Evolutionary conservation across 176 grass and related monocot species (phyloP), one percentile per base, ranked within the genome.

Genomic region (Avena eriantha): DNA sequence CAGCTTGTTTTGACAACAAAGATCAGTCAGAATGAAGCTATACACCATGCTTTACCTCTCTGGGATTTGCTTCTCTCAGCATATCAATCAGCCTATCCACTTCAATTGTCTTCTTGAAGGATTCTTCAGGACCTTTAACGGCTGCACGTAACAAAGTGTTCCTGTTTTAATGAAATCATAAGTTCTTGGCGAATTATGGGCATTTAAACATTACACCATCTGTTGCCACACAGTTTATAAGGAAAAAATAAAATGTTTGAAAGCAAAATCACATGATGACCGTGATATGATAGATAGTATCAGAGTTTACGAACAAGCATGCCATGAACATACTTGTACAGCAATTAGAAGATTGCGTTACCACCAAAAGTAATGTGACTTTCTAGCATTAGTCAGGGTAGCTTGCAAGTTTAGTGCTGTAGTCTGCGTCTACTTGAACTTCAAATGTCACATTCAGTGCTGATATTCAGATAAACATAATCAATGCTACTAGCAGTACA

Each of bases 61-160:
- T 57, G 85, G 88, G 61, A 92, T 91, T 89, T 88, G 96, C 89
- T n/a, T 94, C 82, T 76, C 87, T 94, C 22, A 98, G 79, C 77
- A 87, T 91, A 84, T 98, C 93, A 80, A 98, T 96, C 48, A 98
- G 79, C 78, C 31, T 86, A 55, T 98, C 96, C 18, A 87, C 83
- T 89, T 98, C 92, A 69, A 98, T 90, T 19, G 93, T 96, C 83
- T 93, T 94, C 58, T 92, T 91, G 78, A 98, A 94, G 36, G 92
- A 90, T 87, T 92, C 67, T 84, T 98, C 90, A 69, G 93, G 88
- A 56, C 82, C 90, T 90, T 96, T 90, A 47, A 88, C 39, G 14
- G 75, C 82, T 77, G 90, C 79, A 18, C 78, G 87, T 89, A 95
- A 76, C 4, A 92, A 68, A 82, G 84, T 90, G 48, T 36, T 92